Base-by-base conservation (phyloP, 768 basidiomycete species). In the Tricholoma sp. region DNA sequence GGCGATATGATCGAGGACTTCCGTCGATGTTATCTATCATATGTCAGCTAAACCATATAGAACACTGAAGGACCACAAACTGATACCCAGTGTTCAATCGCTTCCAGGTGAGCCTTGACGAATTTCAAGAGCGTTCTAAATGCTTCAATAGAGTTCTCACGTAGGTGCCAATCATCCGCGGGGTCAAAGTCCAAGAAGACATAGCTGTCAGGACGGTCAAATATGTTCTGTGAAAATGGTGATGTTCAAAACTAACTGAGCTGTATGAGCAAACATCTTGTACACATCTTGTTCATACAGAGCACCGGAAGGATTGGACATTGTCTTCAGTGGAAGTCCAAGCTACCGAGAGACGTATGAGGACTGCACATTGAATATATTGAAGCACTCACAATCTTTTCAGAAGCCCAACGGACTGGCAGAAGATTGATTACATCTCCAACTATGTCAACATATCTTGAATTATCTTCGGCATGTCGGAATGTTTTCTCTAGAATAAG, bases 381-480 rank as follows among this genome's bases (percentile, higher is more conserved):
- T 29, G 33, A 12, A 53, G 50, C 33, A 70, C 85, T 60, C 57
- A 88, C 88, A 56, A 88, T 70, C 53, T 80, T 65, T 32, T 79
- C 72, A 9, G 78, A 77, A 29, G 85, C 74, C 85, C 85, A 90
- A 57, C 80, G 75, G 4, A 86, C 66, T 0, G 88, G 82, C 37
- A 86, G 56, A 28, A 76, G 64, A 58, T 89, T 86, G 63, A 87
- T 79, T 18, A 90, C 86, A 60, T 90, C 84, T 41, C 72, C 73
- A 6, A 89, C 79, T 36, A 90, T 76, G 63, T 91, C 86, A 18
- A 89, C 66, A 50, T 67, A 74, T 32, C 59, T 69, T 15, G 58
- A 54, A 13, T 53, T 49, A 13, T 66, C 59, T 5, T 68, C 72
- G 12, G 67, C 65, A 31, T 69, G 59, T 31, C 59, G 57, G 48